Conservation (phyloP, 1,284 basidiomycete genomes). For the Leccinum fuscescens region DNA sequence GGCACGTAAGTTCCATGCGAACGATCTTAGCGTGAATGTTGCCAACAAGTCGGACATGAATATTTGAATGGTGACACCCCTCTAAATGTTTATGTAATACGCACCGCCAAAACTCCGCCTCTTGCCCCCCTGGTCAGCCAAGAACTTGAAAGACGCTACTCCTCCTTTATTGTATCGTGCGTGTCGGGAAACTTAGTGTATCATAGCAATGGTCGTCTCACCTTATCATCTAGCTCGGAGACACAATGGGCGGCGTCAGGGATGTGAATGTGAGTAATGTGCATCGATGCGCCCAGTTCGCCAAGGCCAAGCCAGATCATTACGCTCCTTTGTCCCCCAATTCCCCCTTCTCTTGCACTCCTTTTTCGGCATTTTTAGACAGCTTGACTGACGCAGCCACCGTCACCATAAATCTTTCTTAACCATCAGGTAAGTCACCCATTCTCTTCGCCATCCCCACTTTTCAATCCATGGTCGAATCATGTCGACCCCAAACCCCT, state of each 20-base stretch:
- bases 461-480: conserved; percentile 24
- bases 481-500: conserved; percentile 5
- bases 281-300: conserved; percentile 4
- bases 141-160: neutral
- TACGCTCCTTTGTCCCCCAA: conserved; percentile 2
- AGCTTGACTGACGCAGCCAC: conserved; percentile 32
- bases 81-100: neutral
- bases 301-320: conserved; percentile 1
- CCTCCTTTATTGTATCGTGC: conserved; percentile 6
- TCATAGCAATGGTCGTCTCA: neutral
- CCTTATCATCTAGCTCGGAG: conserved; percentile 9
- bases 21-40: neutral
- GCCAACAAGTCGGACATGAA: neutral
- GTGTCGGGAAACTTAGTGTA: conserved; percentile 4
- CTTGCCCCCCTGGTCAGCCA: neutral
- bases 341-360: conserved; percentile 7
- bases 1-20: neutral
- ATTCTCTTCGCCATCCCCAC: conserved; percentile 11
- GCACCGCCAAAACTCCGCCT: neutral
- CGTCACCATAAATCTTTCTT: conserved; percentile 19
- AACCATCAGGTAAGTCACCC: conserved; percentile 30
- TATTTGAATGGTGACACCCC: no score
- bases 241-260: conserved; percentile 28
- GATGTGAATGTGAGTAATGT: conserved; percentile 29
- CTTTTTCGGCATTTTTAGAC: conserved; percentile 27